Evolutionary conservation across 495 filamentous ascomycete species (phyloP).

Genomic region (Xylaria scruposa): DNA sequence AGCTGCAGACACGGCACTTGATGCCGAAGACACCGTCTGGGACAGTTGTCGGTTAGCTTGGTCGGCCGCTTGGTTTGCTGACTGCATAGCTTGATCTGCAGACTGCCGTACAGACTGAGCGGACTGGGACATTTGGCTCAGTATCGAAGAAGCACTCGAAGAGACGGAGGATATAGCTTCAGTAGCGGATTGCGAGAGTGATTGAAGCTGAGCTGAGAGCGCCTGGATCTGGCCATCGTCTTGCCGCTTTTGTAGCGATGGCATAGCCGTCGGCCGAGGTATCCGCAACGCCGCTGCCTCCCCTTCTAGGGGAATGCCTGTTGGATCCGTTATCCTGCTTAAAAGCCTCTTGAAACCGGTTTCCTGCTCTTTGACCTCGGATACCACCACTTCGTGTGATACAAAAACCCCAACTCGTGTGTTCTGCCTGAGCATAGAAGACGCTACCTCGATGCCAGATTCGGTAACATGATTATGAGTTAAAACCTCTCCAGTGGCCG

Average conservation of each 20-base stretch:
- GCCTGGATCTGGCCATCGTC: slow-evolving; percentile 50
- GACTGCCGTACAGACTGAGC: slow-evolving; percentile 39
- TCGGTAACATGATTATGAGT: slow-evolving; percentile 31
- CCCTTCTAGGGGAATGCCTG: slow-evolving; percentile 29
- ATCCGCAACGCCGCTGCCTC: slow-evolving; percentile 30
- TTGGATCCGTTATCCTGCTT: slow-evolving; percentile 28
- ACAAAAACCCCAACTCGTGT: not conserved
- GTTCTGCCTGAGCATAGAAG: not conserved
- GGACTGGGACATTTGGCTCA: slow-evolving; percentile 39
- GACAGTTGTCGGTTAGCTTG: slow-evolving; percentile 47
- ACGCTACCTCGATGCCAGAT: not conserved
- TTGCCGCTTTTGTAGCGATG: slow-evolving; percentile 40
- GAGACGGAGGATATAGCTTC: slow-evolving; percentile 44
- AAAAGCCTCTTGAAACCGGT: slow-evolving; percentile 15
- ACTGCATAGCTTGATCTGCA: slow-evolving; percentile 36
- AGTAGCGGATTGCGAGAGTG: slow-evolving; percentile 44
- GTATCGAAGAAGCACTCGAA: slow-evolving; percentile 40
- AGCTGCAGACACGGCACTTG: slow-evolving; percentile 42
- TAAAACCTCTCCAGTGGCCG: slow-evolving; percentile 38
- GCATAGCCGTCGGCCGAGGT: slow-evolving; percentile 31
- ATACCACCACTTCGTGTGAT: not conserved
- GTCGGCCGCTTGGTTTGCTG: slow-evolving; percentile 46
- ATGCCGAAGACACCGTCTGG: slow-evolving; percentile 40
- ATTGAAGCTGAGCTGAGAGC: slow-evolving; percentile 45
- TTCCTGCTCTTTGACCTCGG: slow-evolving; percentile 21